Evolutionary conservation across 1,284 basidiomycete genomes (phyloP), one percentile per base, ranked within the genome.

Genomic region (Somion occarium): DNA sequence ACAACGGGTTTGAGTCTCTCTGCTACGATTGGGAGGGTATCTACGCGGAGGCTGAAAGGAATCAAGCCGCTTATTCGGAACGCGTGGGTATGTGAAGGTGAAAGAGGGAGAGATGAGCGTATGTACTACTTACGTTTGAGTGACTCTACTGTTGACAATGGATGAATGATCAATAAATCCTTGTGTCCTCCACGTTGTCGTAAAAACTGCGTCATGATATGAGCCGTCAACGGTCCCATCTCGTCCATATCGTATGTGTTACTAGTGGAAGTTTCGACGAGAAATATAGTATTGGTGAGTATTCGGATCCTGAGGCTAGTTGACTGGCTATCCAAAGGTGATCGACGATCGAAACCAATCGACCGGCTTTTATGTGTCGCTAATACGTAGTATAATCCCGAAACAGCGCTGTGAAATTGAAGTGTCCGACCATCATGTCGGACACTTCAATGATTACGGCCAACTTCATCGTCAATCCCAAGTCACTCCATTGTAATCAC

Each of bases 1-100:
- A 46, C 26, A 51, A 51, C 26, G 50, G 50, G n/a, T 51, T 46
- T 37, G 50, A 51, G 20, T 38, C 50, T 9, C 19, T 51, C 2
- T 51, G 50, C 44, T 38, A 51, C 23, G 50, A 51, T 30, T 51
- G 50, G 50, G 50, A 51, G 27, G 44, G 44, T 24, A 39, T 51
- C 19, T 51, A 45, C 24, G 22, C 34, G 18, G 50, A 51, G 50
- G 50, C 50, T 3, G 50, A 51, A 44, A 51, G 44, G 44, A 51
- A 51, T 41, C 37, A 49, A 3, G 37, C n/a, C 12, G 37, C 44
- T 13, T 49, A 49, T 26, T 18, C 11, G n/a, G 18, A 24, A 5
- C 42, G 18, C 22, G 42, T 43, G 19, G 23, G 23, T 19, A 13
- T 22, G 23, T 23, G 23, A 23, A 24, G 9, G 5, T 24, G 5